These are phyloP conservation scores for Pseudogymnoascus sp. DNA, from an alignment of 2,329 filamentous ascomycete genomes.

Conservation along the genomic window DNA sequence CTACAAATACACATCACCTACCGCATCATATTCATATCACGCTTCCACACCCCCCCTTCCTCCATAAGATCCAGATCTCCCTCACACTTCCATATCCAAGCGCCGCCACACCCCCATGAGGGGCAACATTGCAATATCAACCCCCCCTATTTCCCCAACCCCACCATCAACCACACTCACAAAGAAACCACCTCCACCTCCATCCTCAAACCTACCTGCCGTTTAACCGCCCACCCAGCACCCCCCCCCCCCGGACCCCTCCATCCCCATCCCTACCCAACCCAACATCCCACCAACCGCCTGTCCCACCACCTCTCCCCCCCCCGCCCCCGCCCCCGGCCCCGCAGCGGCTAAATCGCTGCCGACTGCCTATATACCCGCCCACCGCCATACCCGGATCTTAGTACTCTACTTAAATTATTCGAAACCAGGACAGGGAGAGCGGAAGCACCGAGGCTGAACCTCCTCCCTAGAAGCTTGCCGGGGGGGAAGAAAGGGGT, in stretches of 20 bases:
- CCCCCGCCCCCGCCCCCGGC: background rate
- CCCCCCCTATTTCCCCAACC: background rate
- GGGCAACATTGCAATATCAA: background rate
- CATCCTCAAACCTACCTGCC: too few species aligned
- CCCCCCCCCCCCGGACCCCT: background rate
- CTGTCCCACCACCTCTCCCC: background rate
- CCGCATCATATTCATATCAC: background rate
- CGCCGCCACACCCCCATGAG: background rate
- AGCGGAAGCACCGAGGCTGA: background rate
- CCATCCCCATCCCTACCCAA: background rate
- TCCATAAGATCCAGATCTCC: background rate
- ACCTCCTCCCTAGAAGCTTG: too few species aligned
- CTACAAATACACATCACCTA: background rate
- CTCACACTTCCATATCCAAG: background rate
- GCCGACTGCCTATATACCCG: background rate
- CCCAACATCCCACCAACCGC: background rate
- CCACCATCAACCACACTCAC: background rate
- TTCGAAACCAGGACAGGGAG: background rate
- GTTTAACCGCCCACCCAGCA: too few species aligned
- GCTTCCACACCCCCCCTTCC: background rate
- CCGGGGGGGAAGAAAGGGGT: background rate
- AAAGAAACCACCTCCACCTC: background rate
- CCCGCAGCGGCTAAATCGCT: background rate
- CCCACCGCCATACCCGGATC: background rate
- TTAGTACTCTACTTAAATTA: background rate